phyloP scores from a whole-genome alignment of 2,329 filamentous ascomycete genomes.

The Boeremia exigua region DNA sequence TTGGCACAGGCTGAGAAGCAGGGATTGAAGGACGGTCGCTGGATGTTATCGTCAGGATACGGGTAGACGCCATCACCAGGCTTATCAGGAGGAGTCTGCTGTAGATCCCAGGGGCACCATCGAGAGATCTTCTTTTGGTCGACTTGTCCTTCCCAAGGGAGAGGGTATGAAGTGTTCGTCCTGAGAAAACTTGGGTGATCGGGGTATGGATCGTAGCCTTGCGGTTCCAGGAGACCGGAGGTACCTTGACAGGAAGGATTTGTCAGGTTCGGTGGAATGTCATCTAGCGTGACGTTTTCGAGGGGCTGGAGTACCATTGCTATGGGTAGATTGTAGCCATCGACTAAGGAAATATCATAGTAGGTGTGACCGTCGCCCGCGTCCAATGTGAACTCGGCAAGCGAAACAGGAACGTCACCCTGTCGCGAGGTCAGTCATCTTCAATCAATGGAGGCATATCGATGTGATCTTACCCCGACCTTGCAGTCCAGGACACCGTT shows the following conservation, averaged over 20 bases:
- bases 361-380: constrained; percentile 74
- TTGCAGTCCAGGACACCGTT: constrained; percentile 72
- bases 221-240: constrained; percentile 60
- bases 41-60: constrained; percentile 77
- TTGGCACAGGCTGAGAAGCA: constrained; percentile 79
- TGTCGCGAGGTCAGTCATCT: constrained; percentile 40
- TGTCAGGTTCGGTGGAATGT: constrained; percentile 75
- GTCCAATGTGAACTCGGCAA: constrained; percentile 80
- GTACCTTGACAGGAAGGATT: constrained; percentile 80
- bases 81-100: constrained; percentile 69
- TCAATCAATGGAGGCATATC: neutral
- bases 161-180: constrained; percentile 69
- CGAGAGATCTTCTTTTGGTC: constrained; percentile 63
- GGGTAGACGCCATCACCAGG: constrained; percentile 79
- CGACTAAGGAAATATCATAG: constrained; percentile 84
- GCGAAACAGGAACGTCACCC: constrained; percentile 75
- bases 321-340: constrained; percentile 81
- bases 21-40: constrained; percentile 75
- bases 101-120: constrained; percentile 85
- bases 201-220: constrained; percentile 56
- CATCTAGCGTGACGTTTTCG: constrained; percentile 64
- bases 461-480: constrained; percentile 63
- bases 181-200: constrained; percentile 61
- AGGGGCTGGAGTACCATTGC: constrained; percentile 61
- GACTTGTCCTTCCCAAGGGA: constrained; percentile 69